Base-by-base conservation (phyloP, 179 eudicot genomes). In the Vitellaria paradoxa region DNA sequence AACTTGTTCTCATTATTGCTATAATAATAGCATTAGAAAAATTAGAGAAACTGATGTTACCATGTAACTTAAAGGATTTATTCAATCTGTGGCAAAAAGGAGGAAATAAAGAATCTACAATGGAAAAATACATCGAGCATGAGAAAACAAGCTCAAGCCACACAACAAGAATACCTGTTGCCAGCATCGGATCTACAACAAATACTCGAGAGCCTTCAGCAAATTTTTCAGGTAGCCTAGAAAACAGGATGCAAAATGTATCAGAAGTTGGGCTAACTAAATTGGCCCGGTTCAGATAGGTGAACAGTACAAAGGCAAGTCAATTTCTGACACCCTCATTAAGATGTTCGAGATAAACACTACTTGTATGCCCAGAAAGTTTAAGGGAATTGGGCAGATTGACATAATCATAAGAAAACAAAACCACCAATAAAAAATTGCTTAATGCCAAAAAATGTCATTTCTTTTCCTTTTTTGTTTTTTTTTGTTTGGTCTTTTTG, bases 161-260 rank as follows among this genome's bases (percentile, higher is more conserved):
- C 37, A 30, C 56, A 76, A 20, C n/a, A 73, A 82, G 72, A 76
- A 53, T 80, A 91, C 99, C 99, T 82, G 99, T 95, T 83, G 99
- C 99, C 71, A 95, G 84, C 99, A 95, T 93, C 23, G 99, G 99
- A 81, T 95, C 99, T 68, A 95, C 90, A 75, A 95, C 89, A 78
- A 93, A 84, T 60, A 95, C 84, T 74, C 88, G 90, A 82, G 97
- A 85, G 81, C 91, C 99, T 74, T 91, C 90, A 73, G 95, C 88
- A 81, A 95, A 93, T 61, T 84, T 90, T 47, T 89, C 93, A 59
- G 97, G 99, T 82, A 95, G 82, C 90, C 99, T 93, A 77, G 76
- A 21, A 42, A 79, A 52, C 14, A 72, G 20, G 13, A 26, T 9
- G 23, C 49, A 69, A 60, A 23, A 61, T n/a, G n/a, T 49, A 49